Evolutionary conservation across 306 rosid genomes (phyloP), one percentile per base, ranked within the genome.

Genomic region (Casuarina glauca): DNA sequence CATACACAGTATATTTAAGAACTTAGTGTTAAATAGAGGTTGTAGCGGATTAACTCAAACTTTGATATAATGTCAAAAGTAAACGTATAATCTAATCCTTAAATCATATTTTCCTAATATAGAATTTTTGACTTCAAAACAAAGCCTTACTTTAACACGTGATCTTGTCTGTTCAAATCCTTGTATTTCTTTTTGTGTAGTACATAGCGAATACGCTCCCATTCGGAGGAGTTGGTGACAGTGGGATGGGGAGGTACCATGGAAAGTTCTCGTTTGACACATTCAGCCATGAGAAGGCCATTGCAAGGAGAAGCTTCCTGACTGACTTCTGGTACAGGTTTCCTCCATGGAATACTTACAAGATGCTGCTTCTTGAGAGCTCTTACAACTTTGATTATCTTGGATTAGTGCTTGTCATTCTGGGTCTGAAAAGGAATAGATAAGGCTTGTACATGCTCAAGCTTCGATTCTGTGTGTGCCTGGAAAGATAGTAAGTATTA

Each of bases 191-290:
- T 58, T 1, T 55, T 55, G 74, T 78, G 81, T 49, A 93, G 97
- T 90, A 89, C 80, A 39, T 49, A 43, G 92, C 76, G 9, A 96
- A 93, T 71, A 74, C 90, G 20, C 74, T 93, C 4, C 97, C 97
- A 52, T 93, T 93, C 75, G 97, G 97, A 85, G 97, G 97, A 74
- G 79, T 90, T 32, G 97, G 97, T 7, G 93, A 82, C 74, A 83
- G 92, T 78, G 97, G 97, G 72, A 81, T 83, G 53, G 97, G 96
- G 3, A 86, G 55, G 54, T 93, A 90, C 70, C 97, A 93, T 39
- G 96, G 97, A 0, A 93, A 90, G 81, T 90, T 84, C 85, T 93
- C 97, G 0, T 93, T 93, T 82, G 97, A 93, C 58, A 6, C 76
- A 0, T 93, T 93, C 75, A 90, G 97, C 73, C 92, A 93, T 50